These are phyloP conservation scores for Tolypocladium endophyticum DNA, from an alignment of 2,329 filamentous ascomycete species.

Conservation along the genomic window DNA sequence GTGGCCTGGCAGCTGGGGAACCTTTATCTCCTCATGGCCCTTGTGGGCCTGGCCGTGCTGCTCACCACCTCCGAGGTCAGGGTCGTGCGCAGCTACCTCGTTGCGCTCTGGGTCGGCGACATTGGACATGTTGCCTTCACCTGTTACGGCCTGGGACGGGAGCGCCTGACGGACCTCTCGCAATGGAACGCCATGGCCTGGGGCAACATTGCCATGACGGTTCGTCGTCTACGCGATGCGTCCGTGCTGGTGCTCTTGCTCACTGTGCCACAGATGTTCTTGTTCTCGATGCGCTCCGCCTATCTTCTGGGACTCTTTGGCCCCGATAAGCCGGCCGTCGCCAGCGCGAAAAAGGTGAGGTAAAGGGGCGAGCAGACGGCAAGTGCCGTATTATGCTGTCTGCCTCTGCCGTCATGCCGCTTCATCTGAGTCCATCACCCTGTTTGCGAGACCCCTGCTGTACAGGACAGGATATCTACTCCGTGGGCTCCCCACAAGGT, in stretches of 20 bases:
- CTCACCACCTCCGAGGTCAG: constrained; percentile 53
- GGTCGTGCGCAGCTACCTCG: constrained; percentile 56
- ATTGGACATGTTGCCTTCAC: constrained; percentile 57
- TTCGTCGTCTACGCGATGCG: constrained; percentile 21
- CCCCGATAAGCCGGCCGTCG: constrained; percentile 18
- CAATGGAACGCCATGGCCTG: constrained; percentile 62
- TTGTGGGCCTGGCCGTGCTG: constrained; percentile 54
- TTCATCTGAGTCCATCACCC: background rate
- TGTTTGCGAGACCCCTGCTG: background rate
- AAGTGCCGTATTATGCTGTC: background rate
- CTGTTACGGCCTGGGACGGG: constrained; percentile 45
- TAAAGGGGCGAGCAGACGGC: constrained; percentile 4
- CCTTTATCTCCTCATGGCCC: constrained; percentile 53
- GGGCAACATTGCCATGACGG: constrained; percentile 61
- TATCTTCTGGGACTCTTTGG: constrained; percentile 54
- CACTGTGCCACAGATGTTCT: constrained; percentile 27
- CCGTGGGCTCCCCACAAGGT: background rate
- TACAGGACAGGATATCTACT: background rate
- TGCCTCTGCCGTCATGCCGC: background rate
- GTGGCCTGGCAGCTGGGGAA: constrained; percentile 61
- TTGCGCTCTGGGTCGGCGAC: constrained; percentile 55
- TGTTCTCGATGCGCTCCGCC: constrained; percentile 44
- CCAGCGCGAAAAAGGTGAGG: constrained; percentile 14
- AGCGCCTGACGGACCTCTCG: constrained; percentile 38
- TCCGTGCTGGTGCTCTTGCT: background rate